Percentiles rank a stretch among this genome's conserved stretches.
These are phyloP conservation scores for Zasmidium citrigriseum DNA, from an alignment of 2,329 filamentous ascomycete species.

Conservation along the genomic window DNA sequence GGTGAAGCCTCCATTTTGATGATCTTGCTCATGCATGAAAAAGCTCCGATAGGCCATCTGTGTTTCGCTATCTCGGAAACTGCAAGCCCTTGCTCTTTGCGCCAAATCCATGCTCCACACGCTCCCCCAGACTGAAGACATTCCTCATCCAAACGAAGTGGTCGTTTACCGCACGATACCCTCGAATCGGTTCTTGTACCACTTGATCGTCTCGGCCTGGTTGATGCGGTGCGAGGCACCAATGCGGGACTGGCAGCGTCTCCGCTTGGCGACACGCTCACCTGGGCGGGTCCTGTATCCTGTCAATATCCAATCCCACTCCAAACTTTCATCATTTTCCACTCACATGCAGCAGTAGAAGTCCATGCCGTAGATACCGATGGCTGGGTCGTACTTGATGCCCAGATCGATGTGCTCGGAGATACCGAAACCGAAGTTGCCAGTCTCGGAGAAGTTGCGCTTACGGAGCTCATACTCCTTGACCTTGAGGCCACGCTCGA, in stretches of 20 bases:
- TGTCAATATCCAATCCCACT: constrained; percentile 7
- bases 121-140: constrained; percentile 14
- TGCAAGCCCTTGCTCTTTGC: constrained; percentile 28
- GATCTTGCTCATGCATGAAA: constrained; percentile 38
- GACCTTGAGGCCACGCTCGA: constrained; percentile 99
- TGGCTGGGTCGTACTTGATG: constrained; percentile 99
- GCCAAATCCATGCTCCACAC: constrained; percentile 25
- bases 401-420: constrained; percentile 99
- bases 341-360: constrained; percentile 98
- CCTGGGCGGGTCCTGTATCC: constrained; percentile 79
- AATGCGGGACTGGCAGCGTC: constrained; percentile 83
- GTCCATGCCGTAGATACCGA: constrained; percentile 99
- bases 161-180: constrained; percentile 92
- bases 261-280: constrained; percentile 95
- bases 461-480: constrained; percentile 99
- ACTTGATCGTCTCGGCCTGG: constrained; percentile 94
- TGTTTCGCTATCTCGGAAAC: constrained; percentile 31
- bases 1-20: constrained; percentile 38
- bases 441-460: constrained; percentile 99
- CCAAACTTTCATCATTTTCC: not conserved
- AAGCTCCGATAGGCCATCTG: constrained; percentile 41
- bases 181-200: constrained; percentile 96
- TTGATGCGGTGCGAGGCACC: constrained; percentile 90
- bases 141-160: constrained; percentile 11
- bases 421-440: constrained; percentile 99